These are phyloP conservation scores for Pneumocystis carinii DNA, from an alignment of 1,139 yeast genomes.

Conservation along the genomic window DNA sequence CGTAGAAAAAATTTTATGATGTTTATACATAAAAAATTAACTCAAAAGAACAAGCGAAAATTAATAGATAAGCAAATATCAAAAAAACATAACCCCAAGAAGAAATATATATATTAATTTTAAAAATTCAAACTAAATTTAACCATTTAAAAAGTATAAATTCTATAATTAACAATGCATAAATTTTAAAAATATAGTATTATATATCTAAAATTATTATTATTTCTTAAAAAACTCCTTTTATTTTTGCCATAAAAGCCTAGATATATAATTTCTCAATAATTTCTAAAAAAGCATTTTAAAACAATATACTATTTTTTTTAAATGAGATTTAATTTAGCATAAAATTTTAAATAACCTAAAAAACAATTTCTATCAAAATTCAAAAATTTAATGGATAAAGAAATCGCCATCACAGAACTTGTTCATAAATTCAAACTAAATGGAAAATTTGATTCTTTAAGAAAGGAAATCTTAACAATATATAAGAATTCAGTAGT, in stretches of 20 bases:
- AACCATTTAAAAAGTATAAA: neutral
- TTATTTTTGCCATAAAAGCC: neutral
- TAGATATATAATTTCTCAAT: neutral
- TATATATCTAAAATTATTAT: neutral
- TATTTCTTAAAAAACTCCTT: neutral
- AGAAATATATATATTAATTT: slow-evolving; percentile 21
- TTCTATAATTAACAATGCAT: neutral
- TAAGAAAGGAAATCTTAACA: neutral
- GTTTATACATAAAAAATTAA: slow-evolving; percentile 92
- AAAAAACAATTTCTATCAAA: neutral
- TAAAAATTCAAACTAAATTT: neutral
- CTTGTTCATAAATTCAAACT: neutral
- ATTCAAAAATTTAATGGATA: neutral
- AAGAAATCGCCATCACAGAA: neutral
- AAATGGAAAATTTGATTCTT: neutral
- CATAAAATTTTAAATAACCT: neutral
- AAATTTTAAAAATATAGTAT: neutral
- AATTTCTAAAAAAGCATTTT: neutral
- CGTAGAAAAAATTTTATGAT: slow-evolving; percentile 97
- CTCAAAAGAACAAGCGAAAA: slow-evolving; percentile 83
- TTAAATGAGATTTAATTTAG: neutral
- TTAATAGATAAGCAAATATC: slow-evolving; percentile 79
- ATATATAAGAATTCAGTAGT: neutral
- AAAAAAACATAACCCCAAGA: slow-evolving; percentile 83
- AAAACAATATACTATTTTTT: neutral